Percentiles rank a stretch among this genome's conserved stretches.
phyloP scores from a whole-genome alignment of 2,329 filamentous ascomycete species.

The Xylogone sp. region DNA sequence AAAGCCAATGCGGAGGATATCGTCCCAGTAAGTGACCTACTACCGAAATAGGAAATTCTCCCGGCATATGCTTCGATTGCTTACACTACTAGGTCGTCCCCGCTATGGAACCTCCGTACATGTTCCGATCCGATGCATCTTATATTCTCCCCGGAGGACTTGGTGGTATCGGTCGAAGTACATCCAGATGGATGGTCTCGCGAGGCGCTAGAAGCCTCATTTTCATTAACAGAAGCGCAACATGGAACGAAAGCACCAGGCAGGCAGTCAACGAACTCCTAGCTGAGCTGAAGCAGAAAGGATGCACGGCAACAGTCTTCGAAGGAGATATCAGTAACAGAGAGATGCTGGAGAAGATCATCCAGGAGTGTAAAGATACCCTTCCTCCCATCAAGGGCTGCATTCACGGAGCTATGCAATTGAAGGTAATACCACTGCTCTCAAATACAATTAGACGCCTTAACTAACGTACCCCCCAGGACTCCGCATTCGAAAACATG shows the following conservation, averaged over 20 bases:
- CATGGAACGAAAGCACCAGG: neutral
- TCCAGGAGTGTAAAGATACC: neutral
- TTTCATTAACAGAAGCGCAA: neutral
- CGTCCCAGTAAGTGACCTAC: neutral
- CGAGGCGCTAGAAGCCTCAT: neutral
- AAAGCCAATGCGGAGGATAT: neutral
- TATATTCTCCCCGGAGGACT: conserved; percentile 16
- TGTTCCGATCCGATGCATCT: conserved; percentile 1
- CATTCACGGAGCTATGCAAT: conserved; percentile 7
- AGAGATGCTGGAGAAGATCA: conserved; percentile 11
- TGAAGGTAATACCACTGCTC: conserved; percentile 9
- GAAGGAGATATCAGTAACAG: conserved; percentile 38
- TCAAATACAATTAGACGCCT: neutral
- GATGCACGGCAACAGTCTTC: neutral
- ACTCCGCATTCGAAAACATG: conserved; percentile 33
- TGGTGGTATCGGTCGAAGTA: neutral
- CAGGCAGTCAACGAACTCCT: neutral
- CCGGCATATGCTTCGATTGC: conserved; percentile 4
- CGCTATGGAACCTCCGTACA: too few relatives aligned
- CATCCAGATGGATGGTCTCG: neutral
- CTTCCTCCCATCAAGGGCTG: conserved; percentile 9
- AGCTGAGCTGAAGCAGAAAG: neutral
- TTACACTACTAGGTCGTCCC: too few relatives aligned
- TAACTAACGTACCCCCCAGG: conserved; percentile 22
- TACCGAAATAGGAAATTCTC: neutral